phyloP scores from a whole-genome alignment of 805 yeast genomes.

The Suhomyces faveliae region DNA sequence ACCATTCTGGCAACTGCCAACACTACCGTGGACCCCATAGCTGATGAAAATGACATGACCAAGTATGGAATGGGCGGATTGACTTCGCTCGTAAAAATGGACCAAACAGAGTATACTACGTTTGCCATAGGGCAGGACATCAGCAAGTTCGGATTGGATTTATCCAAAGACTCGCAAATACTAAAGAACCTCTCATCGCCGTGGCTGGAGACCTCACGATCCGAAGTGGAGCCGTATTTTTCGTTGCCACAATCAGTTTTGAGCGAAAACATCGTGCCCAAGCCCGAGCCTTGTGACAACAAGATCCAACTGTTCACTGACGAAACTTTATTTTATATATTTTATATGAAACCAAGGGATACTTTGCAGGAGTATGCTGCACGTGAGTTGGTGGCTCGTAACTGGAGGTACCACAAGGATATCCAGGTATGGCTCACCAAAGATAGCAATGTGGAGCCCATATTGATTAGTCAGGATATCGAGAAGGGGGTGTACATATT shows the following conservation, averaged over 20 bases:
- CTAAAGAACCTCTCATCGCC: conserved; percentile 80
- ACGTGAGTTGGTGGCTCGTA: conserved; percentile 82
- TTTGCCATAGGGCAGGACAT: conserved; percentile 77
- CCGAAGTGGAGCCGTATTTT: conserved; percentile 86
- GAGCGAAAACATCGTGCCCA: conserved; percentile 32
- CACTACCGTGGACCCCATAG: neutral
- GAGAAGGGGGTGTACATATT: conserved; percentile 93
- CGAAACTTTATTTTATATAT: conserved; percentile 89
- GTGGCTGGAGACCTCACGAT: conserved; percentile 89
- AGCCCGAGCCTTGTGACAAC: conserved; percentile 44
- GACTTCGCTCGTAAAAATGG: conserved; percentile 57
- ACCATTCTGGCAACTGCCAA: neutral
- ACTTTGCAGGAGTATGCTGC: conserved; percentile 92
- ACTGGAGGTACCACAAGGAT: conserved; percentile 97
- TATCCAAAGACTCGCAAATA: conserved; percentile 47
- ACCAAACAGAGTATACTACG: conserved; percentile 58
- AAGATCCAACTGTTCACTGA: conserved; percentile 70
- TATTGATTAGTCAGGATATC: conserved; percentile 72
- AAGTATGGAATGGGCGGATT: conserved; percentile 70
- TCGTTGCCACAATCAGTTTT: conserved; percentile 53
- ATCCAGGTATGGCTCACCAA: conserved; percentile 96
- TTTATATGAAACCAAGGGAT: conserved; percentile 91
- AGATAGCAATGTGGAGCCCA: conserved; percentile 86
- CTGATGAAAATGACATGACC: conserved; percentile 44
- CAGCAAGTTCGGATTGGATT: conserved; percentile 61